Evolutionary conservation across 2,329 filamentous ascomycete genomes (phyloP).

Genomic region (Claviceps pusilla): DNA sequence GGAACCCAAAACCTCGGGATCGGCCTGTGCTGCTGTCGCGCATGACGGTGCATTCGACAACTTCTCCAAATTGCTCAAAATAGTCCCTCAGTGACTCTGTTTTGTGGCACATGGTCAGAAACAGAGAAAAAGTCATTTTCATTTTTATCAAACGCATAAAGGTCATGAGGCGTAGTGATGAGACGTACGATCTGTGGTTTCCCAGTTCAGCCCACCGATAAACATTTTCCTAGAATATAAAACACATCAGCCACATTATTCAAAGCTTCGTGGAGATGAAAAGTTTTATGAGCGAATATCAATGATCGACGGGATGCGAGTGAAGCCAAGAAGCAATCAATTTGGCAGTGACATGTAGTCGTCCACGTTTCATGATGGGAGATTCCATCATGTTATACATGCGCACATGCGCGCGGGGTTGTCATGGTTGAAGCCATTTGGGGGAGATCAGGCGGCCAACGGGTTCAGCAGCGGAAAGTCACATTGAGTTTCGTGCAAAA

Average conservation of each 20-base stretch:
- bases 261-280: not conserved
- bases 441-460: not conserved
- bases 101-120: not conserved
- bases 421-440: not conserved
- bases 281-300: not conserved
- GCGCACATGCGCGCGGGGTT: not conserved
- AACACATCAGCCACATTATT: conserved; percentile 1
- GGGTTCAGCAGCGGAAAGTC: not conserved
- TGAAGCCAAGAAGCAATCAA: not conserved
- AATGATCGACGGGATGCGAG: not conserved
- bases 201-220: conserved; percentile 96
- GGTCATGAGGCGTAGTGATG: not conserved
- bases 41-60: conserved; percentile 98
- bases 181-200: conserved; percentile 87
- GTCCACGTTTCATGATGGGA: not conserved
- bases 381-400: not conserved
- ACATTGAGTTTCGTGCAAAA: not conserved
- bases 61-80: conserved; percentile 94
- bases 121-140: conserved; percentile 4
- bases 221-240: conserved; percentile 78
- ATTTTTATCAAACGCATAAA: not conserved
- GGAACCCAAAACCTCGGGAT: conserved; percentile 89
- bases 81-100: conserved; percentile 91
- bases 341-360: not conserved
- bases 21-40: conserved; percentile 84